Conservation (phyloP, 1,284 basidiomycete species). For the Puccinia horiana region DNA sequence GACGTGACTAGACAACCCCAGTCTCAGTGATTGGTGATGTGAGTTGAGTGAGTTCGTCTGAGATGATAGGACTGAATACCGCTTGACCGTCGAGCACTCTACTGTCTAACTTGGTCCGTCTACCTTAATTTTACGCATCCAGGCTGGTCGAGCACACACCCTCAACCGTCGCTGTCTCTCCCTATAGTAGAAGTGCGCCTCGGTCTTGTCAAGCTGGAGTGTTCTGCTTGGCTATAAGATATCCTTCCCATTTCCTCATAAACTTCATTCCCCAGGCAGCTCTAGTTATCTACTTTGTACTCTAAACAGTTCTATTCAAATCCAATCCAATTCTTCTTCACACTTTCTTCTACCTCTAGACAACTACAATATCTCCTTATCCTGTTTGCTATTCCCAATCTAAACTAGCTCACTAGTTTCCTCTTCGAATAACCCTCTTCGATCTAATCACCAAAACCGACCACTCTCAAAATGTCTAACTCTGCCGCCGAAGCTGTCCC, state of each 20-base stretch:
- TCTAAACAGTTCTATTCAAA: background rate
- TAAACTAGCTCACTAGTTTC: background rate
- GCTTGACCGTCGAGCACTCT: background rate
- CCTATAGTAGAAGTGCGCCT: background rate
- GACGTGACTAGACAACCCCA: too few relatives aligned
- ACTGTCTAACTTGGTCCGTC: constrained; percentile 9
- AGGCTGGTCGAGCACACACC: constrained; percentile 1
- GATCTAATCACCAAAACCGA: background rate
- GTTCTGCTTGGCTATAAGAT: background rate
- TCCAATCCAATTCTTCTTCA: background rate
- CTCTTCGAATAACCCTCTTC: background rate
- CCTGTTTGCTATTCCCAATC: background rate
- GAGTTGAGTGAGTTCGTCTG: background rate
- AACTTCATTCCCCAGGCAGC: background rate
- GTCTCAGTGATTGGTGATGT: background rate
- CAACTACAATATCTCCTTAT: background rate
- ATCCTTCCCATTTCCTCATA: background rate
- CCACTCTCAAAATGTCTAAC: constrained; percentile 8
- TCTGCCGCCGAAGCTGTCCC: constrained; percentile 22
- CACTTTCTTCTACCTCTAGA: background rate
- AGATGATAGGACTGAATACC: background rate
- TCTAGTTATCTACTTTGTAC: background rate
- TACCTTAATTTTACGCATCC: background rate
- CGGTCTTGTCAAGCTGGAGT: background rate
- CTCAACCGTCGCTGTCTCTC: background rate